phyloP scores from a whole-genome alignment of 1,139 yeast genomes.

The Kazachstania sp. region DNA sequence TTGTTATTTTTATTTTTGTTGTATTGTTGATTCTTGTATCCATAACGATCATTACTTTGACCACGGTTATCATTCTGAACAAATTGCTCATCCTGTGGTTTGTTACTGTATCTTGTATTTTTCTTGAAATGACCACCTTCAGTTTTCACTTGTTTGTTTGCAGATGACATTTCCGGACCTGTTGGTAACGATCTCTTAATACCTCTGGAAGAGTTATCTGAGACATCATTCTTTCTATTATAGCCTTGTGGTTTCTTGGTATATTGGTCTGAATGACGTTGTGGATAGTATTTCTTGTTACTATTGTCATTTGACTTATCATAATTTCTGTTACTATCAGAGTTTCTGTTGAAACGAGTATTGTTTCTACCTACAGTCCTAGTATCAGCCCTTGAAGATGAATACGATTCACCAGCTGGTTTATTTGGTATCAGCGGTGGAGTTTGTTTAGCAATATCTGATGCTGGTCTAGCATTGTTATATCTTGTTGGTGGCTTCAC shows the following conservation, averaged over 20 bases:
- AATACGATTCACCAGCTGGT: neutral
- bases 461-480: neutral
- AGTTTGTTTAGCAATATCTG: neutral
- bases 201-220: neutral
- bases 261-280: neutral
- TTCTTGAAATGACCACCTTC: slow-evolving; percentile 4
- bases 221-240: neutral
- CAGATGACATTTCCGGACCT: slow-evolving; percentile 4
- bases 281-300: neutral
- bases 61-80: neutral
- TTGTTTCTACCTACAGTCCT: neutral
- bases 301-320: neutral
- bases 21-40: neutral
- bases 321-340: neutral
- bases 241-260: neutral
- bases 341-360: neutral
- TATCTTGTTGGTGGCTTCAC: slow-evolving; percentile 6
- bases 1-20: neutral
- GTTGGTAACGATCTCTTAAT: slow-evolving; percentile 2
- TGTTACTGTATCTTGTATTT: neutral
- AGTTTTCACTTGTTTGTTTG: slow-evolving; percentile 5
- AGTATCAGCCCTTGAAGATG: neutral
- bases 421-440: neutral
- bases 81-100: neutral
- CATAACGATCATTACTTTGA: neutral